A percentile compares a stretch with the other conserved stretches of the same genome.
Evolutionary conservation across 192 early-diverging fungal species (phyloP).

Genomic region (Phycomyces blakesleeanus): DNA sequence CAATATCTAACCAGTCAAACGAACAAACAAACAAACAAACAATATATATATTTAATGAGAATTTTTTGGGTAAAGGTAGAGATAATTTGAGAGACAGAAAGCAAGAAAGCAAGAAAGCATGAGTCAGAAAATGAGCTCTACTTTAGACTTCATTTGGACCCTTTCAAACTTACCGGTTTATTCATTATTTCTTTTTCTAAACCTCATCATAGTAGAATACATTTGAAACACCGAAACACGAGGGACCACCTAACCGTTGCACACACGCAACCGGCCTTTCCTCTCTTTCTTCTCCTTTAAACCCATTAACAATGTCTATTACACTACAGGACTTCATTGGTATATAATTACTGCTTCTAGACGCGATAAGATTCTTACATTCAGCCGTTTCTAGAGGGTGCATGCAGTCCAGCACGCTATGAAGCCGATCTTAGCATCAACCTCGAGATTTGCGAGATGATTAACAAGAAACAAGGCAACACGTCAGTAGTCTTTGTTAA

Average conservation of each 20-base stretch:
- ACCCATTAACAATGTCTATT: slow-evolving; percentile 6
- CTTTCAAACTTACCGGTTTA: too few relatives aligned
- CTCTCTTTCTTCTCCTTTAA: not conserved
- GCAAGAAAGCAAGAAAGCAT: too few relatives aligned
- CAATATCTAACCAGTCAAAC: too few relatives aligned
- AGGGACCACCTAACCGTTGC: not conserved
- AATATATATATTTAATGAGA: too few relatives aligned
- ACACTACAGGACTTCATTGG: slow-evolving; percentile 24
- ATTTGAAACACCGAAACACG: slow-evolving; percentile 3
- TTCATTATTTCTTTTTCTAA: too few relatives aligned
- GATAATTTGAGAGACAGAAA: too few relatives aligned
- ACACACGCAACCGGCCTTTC: not conserved
- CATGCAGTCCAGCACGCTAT: slow-evolving; percentile 63
- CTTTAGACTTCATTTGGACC: too few relatives aligned
- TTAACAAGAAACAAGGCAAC: slow-evolving; percentile 86
- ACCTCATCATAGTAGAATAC: too few relatives aligned
- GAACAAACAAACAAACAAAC: too few relatives aligned
- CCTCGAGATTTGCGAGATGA: slow-evolving; percentile 93
- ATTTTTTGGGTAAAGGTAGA: too few relatives aligned
- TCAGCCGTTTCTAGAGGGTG: slow-evolving; percentile 56
- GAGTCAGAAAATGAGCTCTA: too few relatives aligned
- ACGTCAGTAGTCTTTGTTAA: slow-evolving; percentile 50
- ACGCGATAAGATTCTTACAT: not conserved
- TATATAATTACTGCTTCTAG: not conserved
- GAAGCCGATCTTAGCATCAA: slow-evolving; percentile 85